Base-by-base conservation (phyloP, 2,329 filamentous ascomycete species). In the Colletotrichum gigasporum region DNA sequence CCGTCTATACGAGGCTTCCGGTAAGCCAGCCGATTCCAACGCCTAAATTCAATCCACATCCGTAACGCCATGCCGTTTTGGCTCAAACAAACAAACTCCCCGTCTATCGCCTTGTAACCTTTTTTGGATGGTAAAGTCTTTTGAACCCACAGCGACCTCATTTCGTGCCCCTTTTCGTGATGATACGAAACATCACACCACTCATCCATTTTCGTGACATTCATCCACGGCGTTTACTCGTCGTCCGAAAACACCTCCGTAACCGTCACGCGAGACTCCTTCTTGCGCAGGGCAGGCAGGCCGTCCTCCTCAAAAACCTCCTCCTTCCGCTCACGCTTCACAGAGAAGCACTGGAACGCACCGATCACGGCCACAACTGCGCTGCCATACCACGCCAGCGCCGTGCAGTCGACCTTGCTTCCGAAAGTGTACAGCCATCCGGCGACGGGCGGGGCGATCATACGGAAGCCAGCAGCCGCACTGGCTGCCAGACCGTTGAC, bases 401-500 rank as follows among this genome's bases (percentile, higher is more conserved):
- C 86, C 2, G 87, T 87, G 72, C 85, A 89, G 70, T 87, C 82
- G 45, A 86, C 79, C 67, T 79, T 83, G 68, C 82, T 84, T 20
- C 88, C 87, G n/a, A 86, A 72, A 0, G 85, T 82, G 74, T 90
- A 91, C 3, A 91, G 75, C 66, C 85, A 89, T 3, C 89, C 89
- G 2, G 87, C 85, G 14, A 91, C 73, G 0, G 89, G 89, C 5
- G 89, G 89, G 0, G 89, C 88, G 10, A 91, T 77, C 75, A 91
- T 92, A 59, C 90, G 83, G 70, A 87, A 91, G 6, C 86, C 87
- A 6, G 88, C 88, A 24, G 87, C 87, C 2, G 87, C 88, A 61
- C 87, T 89, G 52, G 89, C 88, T 20, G 88, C 87, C 42, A 91
- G 75, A 4, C 89, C 89, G 65, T 91, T 91, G 69, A 91, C 85